Evolutionary conservation across 805 yeast genomes (phyloP).

Genomic region (Debaryomyces tyrocola): DNA sequence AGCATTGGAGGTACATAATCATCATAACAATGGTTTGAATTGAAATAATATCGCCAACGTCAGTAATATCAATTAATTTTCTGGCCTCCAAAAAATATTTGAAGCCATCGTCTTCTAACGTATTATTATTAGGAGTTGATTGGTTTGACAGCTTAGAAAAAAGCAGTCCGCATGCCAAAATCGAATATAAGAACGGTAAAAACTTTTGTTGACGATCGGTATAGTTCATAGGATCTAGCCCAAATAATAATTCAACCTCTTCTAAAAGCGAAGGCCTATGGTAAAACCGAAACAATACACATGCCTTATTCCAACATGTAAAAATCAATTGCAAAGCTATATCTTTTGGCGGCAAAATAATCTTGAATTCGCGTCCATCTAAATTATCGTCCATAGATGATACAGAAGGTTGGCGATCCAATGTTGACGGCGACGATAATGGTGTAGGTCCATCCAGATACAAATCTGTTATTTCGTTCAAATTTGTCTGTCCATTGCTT

Average conservation of each 20-base stretch:
- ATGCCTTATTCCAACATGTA: slow-evolving; percentile 82
- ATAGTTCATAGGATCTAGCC: slow-evolving; percentile 69
- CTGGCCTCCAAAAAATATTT: slow-evolving; percentile 79
- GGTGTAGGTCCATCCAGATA: slow-evolving; percentile 29
- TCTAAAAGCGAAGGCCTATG: slow-evolving; percentile 79
- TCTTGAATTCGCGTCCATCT: slow-evolving; percentile 50
- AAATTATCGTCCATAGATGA: slow-evolving; percentile 23
- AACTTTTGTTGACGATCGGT: slow-evolving; percentile 73
- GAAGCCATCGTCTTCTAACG: slow-evolving; percentile 73
- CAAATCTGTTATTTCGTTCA: slow-evolving; percentile 29
- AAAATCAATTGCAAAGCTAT: slow-evolving; percentile 69
- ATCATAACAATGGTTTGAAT: slow-evolving; percentile 87
- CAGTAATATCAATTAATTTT: slow-evolving; percentile 75
- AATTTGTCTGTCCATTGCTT: slow-evolving; percentile 12
- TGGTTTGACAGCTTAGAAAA: slow-evolving; percentile 50
- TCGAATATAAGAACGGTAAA: slow-evolving; percentile 77
- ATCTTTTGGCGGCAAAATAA: slow-evolving; percentile 73
- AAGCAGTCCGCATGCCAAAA: slow-evolving; percentile 86
- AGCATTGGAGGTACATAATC: slow-evolving; percentile 81
- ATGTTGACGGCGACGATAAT: slow-evolving; percentile 2
- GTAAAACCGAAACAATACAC: slow-evolving; percentile 80
- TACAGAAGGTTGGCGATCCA: slow-evolving; percentile 14
- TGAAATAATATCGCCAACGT: slow-evolving; percentile 77
- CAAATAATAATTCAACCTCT: slow-evolving; percentile 74
- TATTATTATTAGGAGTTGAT: slow-evolving; percentile 25